A percentile compares a stretch with the other conserved stretches of the same genome.
Evolutionary conservation across 805 yeast genomes (phyloP).

Genomic region (Cyberlindnera mississippiensis): DNA sequence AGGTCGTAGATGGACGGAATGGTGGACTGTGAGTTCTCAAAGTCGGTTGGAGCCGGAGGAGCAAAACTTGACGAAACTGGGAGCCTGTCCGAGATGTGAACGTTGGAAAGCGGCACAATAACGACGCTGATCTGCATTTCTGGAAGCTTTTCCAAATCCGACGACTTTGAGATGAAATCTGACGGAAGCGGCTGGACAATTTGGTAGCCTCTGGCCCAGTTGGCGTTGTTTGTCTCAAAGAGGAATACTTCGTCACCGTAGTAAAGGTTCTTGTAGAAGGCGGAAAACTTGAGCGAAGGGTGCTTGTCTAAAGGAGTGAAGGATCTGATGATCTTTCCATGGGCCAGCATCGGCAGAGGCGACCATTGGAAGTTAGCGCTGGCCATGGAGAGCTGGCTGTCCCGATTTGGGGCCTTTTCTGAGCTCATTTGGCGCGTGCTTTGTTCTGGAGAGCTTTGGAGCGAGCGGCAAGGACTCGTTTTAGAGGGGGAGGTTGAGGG

Average conservation of each 20-base stretch:
- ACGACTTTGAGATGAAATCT: slow-evolving; percentile 57
- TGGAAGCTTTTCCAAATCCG: slow-evolving; percentile 60
- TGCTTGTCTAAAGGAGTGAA: slow-evolving; percentile 42
- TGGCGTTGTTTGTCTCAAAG: slow-evolving; percentile 56
- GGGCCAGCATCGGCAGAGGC: slow-evolving; percentile 43
- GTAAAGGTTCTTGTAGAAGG: slow-evolving; percentile 49
- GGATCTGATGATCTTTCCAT: slow-evolving; percentile 41
- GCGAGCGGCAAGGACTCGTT: too few species aligned
- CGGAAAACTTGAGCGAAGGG: slow-evolving; percentile 32
- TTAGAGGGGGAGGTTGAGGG: too few species aligned
- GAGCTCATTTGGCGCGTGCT: too few species aligned
- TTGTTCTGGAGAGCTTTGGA: slow-evolving; percentile 5
- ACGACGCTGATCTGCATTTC: slow-evolving; percentile 49
- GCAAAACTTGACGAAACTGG: slow-evolving; percentile 35
- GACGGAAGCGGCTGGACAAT: slow-evolving; percentile 66
- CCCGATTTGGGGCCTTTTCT: slow-evolving; percentile 2
- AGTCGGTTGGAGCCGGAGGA: slow-evolving; percentile 28
- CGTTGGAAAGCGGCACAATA: slow-evolving; percentile 57
- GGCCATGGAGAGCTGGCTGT: slow-evolving; percentile 7
- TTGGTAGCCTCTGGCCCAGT: slow-evolving; percentile 81
- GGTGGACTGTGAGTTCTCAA: slow-evolving; percentile 21
- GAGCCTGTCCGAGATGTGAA: slow-evolving; percentile 40
- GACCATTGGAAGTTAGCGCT: slow-evolving; percentile 35
- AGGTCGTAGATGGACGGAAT: slow-evolving; percentile 35
- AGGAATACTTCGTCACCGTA: slow-evolving; percentile 77